These are phyloP conservation scores for Amanita phalloides DNA, from an alignment of 768 basidiomycete species.

Conservation along the genomic window DNA sequence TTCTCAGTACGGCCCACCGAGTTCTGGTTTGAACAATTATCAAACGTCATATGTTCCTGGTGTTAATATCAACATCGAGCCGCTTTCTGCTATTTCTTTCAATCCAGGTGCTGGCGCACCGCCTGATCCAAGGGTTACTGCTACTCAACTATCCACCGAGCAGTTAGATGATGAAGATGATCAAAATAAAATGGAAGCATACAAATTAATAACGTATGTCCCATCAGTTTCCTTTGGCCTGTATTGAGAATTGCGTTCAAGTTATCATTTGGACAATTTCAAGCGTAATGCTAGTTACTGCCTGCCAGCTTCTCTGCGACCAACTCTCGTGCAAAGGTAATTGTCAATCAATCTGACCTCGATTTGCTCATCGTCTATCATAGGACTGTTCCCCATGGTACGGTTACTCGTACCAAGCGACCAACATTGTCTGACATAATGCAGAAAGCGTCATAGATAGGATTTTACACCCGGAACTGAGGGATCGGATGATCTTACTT, in stretches of 20 bases:
- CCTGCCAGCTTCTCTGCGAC: slow-evolving; percentile 78
- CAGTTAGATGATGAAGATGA: slow-evolving; percentile 54
- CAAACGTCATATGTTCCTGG: slow-evolving; percentile 42
- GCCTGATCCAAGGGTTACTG: slow-evolving; percentile 20
- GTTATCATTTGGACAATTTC: slow-evolving; percentile 89
- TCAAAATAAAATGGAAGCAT: slow-evolving; percentile 67
- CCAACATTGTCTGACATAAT: slow-evolving; percentile 7
- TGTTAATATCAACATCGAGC: slow-evolving; percentile 48
- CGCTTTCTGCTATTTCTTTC: slow-evolving; percentile 41
- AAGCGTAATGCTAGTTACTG: slow-evolving; percentile 80
- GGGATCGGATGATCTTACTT: slow-evolving; percentile 84
- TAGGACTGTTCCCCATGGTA: slow-evolving; percentile 81
- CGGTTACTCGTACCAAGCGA: slow-evolving; percentile 10
- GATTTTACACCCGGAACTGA: slow-evolving; percentile 79
- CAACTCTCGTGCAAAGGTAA: slow-evolving; percentile 80
- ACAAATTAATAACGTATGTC: slow-evolving; percentile 70
- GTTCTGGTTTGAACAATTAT: slow-evolving; percentile 29
- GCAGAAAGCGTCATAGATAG: slow-evolving; percentile 87
- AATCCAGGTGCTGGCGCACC: slow-evolving; percentile 19
- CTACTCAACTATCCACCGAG: slow-evolving; percentile 23
- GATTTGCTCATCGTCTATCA: slow-evolving; percentile 7
- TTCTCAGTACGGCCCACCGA: slow-evolving; percentile 27
- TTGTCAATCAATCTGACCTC: slow-evolving; percentile 5
- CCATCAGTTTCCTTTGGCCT: neutral
- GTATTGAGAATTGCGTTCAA: slow-evolving; percentile 15